Percentiles rank a stretch among this genome's conserved stretches.
These are phyloP conservation scores for Penicillium sp. DNA, from an alignment of 2,329 filamentous ascomycete genomes.

Conservation along the genomic window DNA sequence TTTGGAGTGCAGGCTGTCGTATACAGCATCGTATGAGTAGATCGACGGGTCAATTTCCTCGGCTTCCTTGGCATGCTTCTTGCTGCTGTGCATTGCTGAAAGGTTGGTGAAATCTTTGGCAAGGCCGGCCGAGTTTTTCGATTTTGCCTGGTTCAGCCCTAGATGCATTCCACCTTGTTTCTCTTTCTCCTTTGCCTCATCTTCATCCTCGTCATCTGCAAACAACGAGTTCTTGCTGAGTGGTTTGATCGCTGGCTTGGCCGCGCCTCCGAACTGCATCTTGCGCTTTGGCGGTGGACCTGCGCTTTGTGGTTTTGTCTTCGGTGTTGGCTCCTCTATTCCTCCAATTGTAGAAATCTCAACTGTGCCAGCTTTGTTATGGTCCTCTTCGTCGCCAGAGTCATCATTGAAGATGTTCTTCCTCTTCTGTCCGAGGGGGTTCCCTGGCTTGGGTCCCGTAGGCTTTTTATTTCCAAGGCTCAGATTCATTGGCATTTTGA, in stretches of 20 bases:
- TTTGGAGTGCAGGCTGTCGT: constrained; percentile 51
- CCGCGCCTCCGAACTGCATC: constrained; percentile 28
- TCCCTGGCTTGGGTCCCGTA: constrained; percentile 28
- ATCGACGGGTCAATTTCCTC: constrained; percentile 49
- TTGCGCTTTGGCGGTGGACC: constrained; percentile 38
- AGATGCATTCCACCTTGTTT: constrained; percentile 22
- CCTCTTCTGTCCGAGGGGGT: constrained; percentile 45
- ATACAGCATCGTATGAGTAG: constrained; percentile 54
- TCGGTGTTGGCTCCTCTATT: constrained; percentile 25
- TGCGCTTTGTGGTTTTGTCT: constrained; percentile 17
- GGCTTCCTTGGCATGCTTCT: constrained; percentile 47
- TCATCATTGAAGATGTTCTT: constrained; percentile 51
- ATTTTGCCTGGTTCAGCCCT: constrained; percentile 26
- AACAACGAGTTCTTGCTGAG: constrained; percentile 41
- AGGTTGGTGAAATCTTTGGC: constrained; percentile 46
- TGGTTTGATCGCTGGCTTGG: constrained; percentile 34
- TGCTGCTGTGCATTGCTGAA: constrained; percentile 49
- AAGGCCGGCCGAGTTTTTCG: constrained; percentile 16
- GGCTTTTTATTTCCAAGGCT: constrained; percentile 43
- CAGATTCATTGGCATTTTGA: constrained; percentile 35
- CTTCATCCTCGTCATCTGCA: constrained; percentile 39
- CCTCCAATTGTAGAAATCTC: constrained; percentile 45
- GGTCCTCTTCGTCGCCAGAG: constrained; percentile 39
- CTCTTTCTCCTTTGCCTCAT: constrained; percentile 22
- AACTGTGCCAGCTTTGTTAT: constrained; percentile 22